phyloP scores from a whole-genome alignment of 2,329 filamentous ascomycete species.

The Ophiognomonia clavigignenti-juglandacearum region DNA sequence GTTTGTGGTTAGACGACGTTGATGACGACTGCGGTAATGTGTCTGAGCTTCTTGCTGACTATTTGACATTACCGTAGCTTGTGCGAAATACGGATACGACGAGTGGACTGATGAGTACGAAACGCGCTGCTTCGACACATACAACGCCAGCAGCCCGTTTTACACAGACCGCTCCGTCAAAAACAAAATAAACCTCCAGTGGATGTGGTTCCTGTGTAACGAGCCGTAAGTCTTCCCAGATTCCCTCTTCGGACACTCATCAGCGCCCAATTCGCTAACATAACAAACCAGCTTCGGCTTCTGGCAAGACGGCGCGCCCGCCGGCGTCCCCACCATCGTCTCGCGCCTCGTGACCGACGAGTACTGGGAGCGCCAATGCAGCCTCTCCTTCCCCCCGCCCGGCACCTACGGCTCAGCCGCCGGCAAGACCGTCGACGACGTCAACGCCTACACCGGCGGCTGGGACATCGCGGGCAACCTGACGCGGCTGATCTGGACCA shows the following conservation, averaged over 20 bases:
- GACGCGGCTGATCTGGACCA: slow-evolving; percentile 34
- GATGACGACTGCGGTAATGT: no score
- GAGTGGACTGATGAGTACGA: slow-evolving; percentile 39
- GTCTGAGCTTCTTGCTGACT: no score
- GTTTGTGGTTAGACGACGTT: neutral
- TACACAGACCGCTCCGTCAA: slow-evolving; percentile 30
- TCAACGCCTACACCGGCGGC: slow-evolving; percentile 35
- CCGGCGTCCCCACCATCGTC: slow-evolving; percentile 33
- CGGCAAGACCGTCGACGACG: slow-evolving; percentile 26
- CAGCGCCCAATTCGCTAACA: neutral
- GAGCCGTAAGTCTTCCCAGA: slow-evolving; percentile 26
- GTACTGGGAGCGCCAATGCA: slow-evolving; percentile 39
- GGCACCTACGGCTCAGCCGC: slow-evolving; percentile 30
- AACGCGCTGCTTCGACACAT: slow-evolving; percentile 39
- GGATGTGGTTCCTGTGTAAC: slow-evolving; percentile 54
- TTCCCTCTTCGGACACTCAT: neutral
- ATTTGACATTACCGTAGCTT: slow-evolving; percentile 16
- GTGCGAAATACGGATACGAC: slow-evolving; percentile 38
- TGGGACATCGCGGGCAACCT: slow-evolving; percentile 33
- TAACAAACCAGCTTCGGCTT: slow-evolving; percentile 28
- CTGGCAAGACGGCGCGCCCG: slow-evolving; percentile 41
- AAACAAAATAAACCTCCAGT: slow-evolving; percentile 46
- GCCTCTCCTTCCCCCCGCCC: slow-evolving; percentile 36
- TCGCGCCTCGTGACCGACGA: slow-evolving; percentile 30
- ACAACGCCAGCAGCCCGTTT: slow-evolving; percentile 39